Evolutionary conservation across 768 basidiomycete species (phyloP).

Genomic region (Agaricus sinodeliciosus): DNA sequence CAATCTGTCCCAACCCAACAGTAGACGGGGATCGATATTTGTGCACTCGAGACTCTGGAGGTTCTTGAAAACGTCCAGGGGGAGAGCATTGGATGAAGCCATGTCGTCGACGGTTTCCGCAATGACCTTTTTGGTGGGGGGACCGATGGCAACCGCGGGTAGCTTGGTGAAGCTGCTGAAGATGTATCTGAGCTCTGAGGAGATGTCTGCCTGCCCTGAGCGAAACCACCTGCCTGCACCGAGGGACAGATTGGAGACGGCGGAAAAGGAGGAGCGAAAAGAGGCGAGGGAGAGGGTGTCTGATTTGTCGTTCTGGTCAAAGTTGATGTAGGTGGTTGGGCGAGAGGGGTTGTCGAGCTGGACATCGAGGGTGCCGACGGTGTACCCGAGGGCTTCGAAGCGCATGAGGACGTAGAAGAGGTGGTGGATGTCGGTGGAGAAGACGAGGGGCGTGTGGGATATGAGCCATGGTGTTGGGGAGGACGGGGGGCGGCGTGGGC

Average conservation of each 20-base stretch:
- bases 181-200: constrained; percentile 76
- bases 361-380: constrained; percentile 77
- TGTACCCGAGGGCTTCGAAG: constrained; percentile 72
- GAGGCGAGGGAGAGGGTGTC: constrained; percentile 73
- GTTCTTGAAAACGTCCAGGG: constrained; percentile 82
- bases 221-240: constrained; percentile 69
- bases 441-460: constrained; percentile 46
- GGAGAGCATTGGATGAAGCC: constrained; percentile 68
- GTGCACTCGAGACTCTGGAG: constrained; percentile 67
- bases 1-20: constrained; percentile 81
- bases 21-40: constrained; percentile 75
- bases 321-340: constrained; percentile 69
- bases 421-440: constrained; percentile 72
- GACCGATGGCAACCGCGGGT: constrained; percentile 64
- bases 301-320: constrained; percentile 50
- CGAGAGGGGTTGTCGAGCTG: constrained; percentile 65
- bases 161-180: constrained; percentile 90
- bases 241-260: constrained; percentile 69
- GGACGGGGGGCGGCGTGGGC: constrained; percentile 33
- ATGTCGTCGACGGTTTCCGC: constrained; percentile 63
- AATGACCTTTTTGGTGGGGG: constrained; percentile 61
- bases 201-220: constrained; percentile 49
- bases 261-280: constrained; percentile 70
- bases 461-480: constrained; percentile 29
- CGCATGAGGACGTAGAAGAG: constrained; percentile 87